These are phyloP conservation scores for Graphiopsis chlorocephala DNA, from an alignment of 2,329 filamentous ascomycete genomes.

Conservation along the genomic window DNA sequence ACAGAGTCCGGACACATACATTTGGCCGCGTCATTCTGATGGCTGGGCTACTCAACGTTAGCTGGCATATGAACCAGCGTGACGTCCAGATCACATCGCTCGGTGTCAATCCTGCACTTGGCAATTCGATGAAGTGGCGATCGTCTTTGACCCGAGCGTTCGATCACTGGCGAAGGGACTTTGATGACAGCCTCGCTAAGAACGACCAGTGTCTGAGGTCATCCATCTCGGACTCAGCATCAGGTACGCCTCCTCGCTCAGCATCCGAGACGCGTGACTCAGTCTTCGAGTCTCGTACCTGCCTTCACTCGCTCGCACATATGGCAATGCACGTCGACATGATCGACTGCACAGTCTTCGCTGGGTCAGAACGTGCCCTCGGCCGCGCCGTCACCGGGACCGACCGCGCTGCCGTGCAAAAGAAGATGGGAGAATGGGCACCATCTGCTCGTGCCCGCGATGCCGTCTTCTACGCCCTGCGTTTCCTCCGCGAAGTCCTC, in stretches of 20 bases:
- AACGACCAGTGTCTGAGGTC: conserved; percentile 29
- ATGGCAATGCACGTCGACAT: conserved; percentile 98
- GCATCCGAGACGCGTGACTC: conserved; percentile 56
- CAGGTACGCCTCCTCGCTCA: conserved; percentile 8
- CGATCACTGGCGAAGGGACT: conserved; percentile 90
- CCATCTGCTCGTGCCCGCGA: conserved; percentile 83
- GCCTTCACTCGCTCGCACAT: conserved; percentile 88
- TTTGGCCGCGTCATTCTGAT: conserved; percentile 93
- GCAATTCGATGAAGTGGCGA: conserved; percentile 88
- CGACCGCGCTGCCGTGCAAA: conserved; percentile 75
- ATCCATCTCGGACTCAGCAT: background rate
- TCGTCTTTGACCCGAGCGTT: conserved; percentile 81
- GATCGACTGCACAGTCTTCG: conserved; percentile 96
- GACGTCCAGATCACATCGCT: conserved; percentile 92
- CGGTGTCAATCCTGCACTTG: conserved; percentile 68
- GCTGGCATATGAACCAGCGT: conserved; percentile 96
- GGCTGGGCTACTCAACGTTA: conserved; percentile 88
- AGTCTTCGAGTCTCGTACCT: conserved; percentile 83
- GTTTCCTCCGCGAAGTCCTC: conserved; percentile 82
- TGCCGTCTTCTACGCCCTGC: conserved; percentile 86
- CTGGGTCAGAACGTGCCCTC: conserved; percentile 77
- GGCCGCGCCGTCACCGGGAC: conserved; percentile 79
- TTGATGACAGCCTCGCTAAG: conserved; percentile 74
- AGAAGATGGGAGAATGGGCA: conserved; percentile 91
- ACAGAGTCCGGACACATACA: conserved; percentile 83